Conservation (phyloP, 148 eudicot species). For the Rhododendron kiyosumense region DNA sequence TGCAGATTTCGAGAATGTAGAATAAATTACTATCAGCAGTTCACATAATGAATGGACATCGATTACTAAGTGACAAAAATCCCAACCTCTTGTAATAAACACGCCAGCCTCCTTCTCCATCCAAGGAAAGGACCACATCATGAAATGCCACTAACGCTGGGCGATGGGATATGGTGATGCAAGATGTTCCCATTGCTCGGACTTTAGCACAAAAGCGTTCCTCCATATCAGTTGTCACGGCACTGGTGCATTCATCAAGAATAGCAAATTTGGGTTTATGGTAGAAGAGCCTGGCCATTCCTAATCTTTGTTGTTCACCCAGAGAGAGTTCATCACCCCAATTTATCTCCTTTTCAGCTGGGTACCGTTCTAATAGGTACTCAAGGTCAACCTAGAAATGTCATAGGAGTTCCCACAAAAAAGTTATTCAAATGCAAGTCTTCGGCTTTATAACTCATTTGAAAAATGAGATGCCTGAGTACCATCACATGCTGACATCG, state of each 20-base stretch:
- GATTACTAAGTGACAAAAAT: not conserved
- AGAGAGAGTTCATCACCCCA: slow-evolving; percentile 97
- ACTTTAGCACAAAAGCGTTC: slow-evolving; percentile 98
- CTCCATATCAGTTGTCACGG: slow-evolving; percentile 98
- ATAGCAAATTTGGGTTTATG: slow-evolving; percentile 99
- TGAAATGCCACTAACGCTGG: slow-evolving; percentile 99
- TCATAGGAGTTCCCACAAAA: not conserved
- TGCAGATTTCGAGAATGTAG: slow-evolving; percentile 23
- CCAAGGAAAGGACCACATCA: slow-evolving; percentile 89
- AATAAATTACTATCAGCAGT: slow-evolving; percentile 14
- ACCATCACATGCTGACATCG: slow-evolving; percentile 6
- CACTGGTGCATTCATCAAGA: slow-evolving; percentile 98
- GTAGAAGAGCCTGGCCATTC: slow-evolving; percentile 98
- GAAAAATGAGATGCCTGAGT: not conserved
- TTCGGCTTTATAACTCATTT: slow-evolving; percentile 2
- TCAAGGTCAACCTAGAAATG: slow-evolving; percentile 84
- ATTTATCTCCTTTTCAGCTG: slow-evolving; percentile 83
- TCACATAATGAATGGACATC: not conserved
- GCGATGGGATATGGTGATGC: slow-evolving; percentile 97
- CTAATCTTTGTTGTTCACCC: slow-evolving; percentile 95
- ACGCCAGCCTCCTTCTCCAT: slow-evolving; percentile 99
- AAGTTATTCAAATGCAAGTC: slow-evolving; percentile 3
- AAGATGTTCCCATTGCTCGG: slow-evolving; percentile 97
- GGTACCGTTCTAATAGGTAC: slow-evolving; percentile 89
- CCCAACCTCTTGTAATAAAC: slow-evolving; percentile 74